Percentiles rank a stretch among this genome's conserved stretches.
phyloP scores from a whole-genome alignment of 257 asterid genomes.

The Petunia secreta region DNA sequence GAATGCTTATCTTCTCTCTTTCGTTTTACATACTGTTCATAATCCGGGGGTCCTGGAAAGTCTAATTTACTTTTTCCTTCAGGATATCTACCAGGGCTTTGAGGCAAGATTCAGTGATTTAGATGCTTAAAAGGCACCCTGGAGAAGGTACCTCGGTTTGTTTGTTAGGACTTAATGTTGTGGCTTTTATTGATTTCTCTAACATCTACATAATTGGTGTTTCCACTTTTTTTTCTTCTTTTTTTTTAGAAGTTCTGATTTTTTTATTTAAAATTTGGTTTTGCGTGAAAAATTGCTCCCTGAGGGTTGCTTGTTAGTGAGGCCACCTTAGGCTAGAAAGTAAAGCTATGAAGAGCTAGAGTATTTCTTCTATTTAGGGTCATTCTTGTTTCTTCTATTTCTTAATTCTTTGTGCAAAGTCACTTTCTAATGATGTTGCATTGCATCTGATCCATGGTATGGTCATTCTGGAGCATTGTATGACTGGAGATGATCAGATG shows the following conservation, averaged over 20 bases:
- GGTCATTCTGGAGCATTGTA: slow-evolving; percentile 73
- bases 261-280: slow-evolving; percentile 11
- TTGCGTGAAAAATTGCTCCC: slow-evolving; percentile 8
- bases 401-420: slow-evolving; percentile 20
- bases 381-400: slow-evolving; percentile 33
- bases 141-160: slow-evolving; percentile 99
- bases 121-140: slow-evolving; percentile 84
- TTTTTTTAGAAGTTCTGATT: background rate
- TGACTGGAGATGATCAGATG: slow-evolving; percentile 64
- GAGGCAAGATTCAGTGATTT: slow-evolving; percentile 94
- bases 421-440: slow-evolving; percentile 41
- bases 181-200: slow-evolving; percentile 20
- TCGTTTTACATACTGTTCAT: slow-evolving; percentile 34
- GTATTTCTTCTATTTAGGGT: slow-evolving; percentile 19
- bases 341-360: slow-evolving; percentile 8
- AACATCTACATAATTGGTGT: slow-evolving; percentile 12
- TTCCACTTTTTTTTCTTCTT: background rate
- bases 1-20: slow-evolving; percentile 18
- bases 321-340: slow-evolving; percentile 24
- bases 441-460: slow-evolving; percentile 70
- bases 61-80: slow-evolving; percentile 89
- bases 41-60: slow-evolving; percentile 56
- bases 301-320: slow-evolving; percentile 11
- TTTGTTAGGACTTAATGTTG: slow-evolving; percentile 62
- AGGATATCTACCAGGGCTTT: slow-evolving; percentile 82